phyloP scores from a whole-genome alignment of 306 rosid species.

The Spatholobus suberectus region DNA sequence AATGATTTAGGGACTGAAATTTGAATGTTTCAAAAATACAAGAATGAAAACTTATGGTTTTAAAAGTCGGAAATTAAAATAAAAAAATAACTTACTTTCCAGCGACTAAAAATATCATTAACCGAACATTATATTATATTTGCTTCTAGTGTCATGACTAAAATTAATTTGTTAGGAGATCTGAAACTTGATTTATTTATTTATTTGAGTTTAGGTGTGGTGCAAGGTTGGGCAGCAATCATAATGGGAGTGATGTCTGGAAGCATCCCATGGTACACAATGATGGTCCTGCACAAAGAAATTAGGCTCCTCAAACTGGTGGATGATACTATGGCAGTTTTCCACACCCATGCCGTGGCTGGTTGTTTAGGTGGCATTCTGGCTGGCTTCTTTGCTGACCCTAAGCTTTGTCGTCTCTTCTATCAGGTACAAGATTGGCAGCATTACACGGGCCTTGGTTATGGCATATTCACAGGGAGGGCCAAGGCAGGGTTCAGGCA shows the following conservation, averaged over 20 bases:
- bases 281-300: constrained; percentile 63
- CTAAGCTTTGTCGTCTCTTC: constrained; percentile 49
- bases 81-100: too few species aligned
- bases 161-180: neutral
- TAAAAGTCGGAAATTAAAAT: too few species aligned
- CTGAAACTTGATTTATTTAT: neutral
- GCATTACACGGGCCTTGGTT: constrained; percentile 43
- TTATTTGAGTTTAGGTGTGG: constrained; percentile 50
- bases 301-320: constrained; percentile 42
- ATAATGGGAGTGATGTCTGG: constrained; percentile 60
- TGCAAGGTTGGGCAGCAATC: constrained; percentile 66
- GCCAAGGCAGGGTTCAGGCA: constrained; percentile 41
- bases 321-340: constrained; percentile 60
- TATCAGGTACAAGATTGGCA: neutral
- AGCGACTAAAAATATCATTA: too few species aligned
- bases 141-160: neutral
- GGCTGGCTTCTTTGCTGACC: constrained; percentile 53
- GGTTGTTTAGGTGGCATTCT: constrained; percentile 64
- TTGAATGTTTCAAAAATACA: too few species aligned
- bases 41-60: too few species aligned
- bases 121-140: too few species aligned
- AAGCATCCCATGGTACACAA: constrained; percentile 66
- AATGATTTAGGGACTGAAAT: too few species aligned
- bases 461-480: constrained; percentile 29
- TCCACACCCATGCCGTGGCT: constrained; percentile 63